These are phyloP conservation scores for Chenopodium formosanum DNA, from an alignment of 148 eudicot genomes.

Conservation along the genomic window DNA sequence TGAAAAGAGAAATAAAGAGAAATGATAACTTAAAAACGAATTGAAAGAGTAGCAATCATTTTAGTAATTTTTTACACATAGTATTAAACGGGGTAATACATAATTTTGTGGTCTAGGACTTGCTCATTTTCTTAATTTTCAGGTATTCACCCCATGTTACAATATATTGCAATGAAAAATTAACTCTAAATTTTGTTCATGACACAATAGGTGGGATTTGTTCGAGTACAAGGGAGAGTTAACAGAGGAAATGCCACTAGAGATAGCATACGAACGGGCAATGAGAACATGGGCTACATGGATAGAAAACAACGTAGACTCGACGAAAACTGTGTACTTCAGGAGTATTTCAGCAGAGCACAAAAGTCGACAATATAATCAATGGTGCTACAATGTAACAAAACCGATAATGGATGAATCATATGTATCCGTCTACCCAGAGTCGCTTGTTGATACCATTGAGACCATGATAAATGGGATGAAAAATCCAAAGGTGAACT, in stretches of 20 bases:
- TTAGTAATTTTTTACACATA: too few species aligned
- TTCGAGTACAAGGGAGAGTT: conserved; percentile 31
- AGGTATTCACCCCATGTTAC: too few species aligned
- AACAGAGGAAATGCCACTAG: conserved; percentile 34
- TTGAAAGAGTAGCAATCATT: too few species aligned
- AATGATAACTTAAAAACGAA: too few species aligned
- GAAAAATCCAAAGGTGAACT: conserved; percentile 27
- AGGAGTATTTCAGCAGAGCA: conserved; percentile 55
- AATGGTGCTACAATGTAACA: conserved; percentile 47
- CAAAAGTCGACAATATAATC: conserved; percentile 14
- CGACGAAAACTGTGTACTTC: conserved; percentile 42
- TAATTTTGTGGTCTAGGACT: too few species aligned
- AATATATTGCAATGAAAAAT: too few species aligned
- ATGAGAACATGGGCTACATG: conserved; percentile 53
- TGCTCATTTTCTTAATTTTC: too few species aligned
- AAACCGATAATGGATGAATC: conserved; percentile 37
- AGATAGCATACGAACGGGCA: conserved; percentile 38
- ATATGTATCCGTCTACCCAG: conserved; percentile 28
- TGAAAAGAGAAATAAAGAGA: too few species aligned
- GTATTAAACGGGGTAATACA: too few species aligned
- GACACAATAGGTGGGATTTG: conserved; percentile 35
- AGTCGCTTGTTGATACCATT: conserved; percentile 24
- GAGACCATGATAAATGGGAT: conserved; percentile 29
- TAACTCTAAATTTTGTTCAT: too few species aligned
- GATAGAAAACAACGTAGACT: conserved; percentile 35